phyloP scores from a whole-genome alignment of 2,329 filamentous ascomycete genomes.

The Pestalotiopsis sp. region DNA sequence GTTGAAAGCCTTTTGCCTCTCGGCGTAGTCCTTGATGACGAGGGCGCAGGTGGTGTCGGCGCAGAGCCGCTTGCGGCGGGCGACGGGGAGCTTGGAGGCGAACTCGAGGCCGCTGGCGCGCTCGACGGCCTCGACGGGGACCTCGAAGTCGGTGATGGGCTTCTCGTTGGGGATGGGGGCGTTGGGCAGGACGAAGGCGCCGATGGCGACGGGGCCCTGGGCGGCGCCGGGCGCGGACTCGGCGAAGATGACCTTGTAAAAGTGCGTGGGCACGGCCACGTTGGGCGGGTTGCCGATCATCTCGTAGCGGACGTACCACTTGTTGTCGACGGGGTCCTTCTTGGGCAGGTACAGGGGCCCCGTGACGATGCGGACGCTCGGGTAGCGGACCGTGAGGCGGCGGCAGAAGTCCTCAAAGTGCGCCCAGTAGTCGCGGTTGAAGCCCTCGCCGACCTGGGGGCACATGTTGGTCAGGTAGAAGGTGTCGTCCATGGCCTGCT shows the following conservation, averaged over 20 bases:
- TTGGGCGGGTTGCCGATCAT: conserved; percentile 93
- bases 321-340: conserved; percentile 78
- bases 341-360: conserved; percentile 92
- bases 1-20: conserved; percentile 61
- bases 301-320: conserved; percentile 96
- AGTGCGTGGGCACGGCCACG: conserved; percentile 95
- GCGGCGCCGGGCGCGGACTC: conserved; percentile 74
- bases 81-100: conserved; percentile 73
- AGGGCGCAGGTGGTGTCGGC: conserved; percentile 84
- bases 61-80: conserved; percentile 79
- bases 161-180: conserved; percentile 85
- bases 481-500: conserved; percentile 91
- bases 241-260: conserved; percentile 98
- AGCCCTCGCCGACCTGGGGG: conserved; percentile 95
- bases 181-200: conserved; percentile 94
- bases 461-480: conserved; percentile 97
- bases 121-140: conserved; percentile 90
- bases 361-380: conserved; percentile 87
- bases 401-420: conserved; percentile 98
- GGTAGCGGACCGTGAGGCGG: conserved; percentile 77
- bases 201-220: conserved; percentile 75
- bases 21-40: conserved; percentile 77
- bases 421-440: conserved; percentile 99
- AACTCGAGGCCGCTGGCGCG: conserved; percentile 92
- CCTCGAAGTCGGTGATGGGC: conserved; percentile 89